Evolutionary conservation across 2,329 filamentous ascomycete genomes (phyloP).

Genomic region (Penicillium sp.): DNA sequence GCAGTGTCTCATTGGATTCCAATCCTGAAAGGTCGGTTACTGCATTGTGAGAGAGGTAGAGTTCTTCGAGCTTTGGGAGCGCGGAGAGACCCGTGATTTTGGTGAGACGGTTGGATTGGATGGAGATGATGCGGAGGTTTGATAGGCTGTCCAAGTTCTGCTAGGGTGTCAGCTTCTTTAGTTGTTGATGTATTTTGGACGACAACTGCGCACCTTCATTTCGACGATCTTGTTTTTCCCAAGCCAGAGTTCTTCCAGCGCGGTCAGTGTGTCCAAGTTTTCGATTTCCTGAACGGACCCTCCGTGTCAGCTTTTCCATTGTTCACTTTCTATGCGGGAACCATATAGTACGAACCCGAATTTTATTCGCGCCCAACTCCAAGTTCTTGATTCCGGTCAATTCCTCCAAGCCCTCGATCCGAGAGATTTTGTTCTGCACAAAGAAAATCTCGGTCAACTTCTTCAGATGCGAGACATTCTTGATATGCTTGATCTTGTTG

Average conservation of each 20-base stretch:
- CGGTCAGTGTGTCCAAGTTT: slow-evolving; percentile 73
- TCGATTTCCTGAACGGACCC: slow-evolving; percentile 62
- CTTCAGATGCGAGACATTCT: slow-evolving; percentile 73
- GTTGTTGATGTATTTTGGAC: background rate
- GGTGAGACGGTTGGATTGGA: slow-evolving; percentile 91
- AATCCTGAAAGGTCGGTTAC: slow-evolving; percentile 74
- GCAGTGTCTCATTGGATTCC: slow-evolving; percentile 63
- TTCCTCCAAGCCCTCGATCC: slow-evolving; percentile 78
- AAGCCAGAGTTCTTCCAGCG: slow-evolving; percentile 85
- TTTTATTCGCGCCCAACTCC: slow-evolving; percentile 88
- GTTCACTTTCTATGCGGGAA: background rate
- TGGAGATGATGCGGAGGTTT: slow-evolving; percentile 82
- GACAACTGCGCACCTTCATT: slow-evolving; percentile 54
- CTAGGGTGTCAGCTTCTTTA: slow-evolving; percentile 6
- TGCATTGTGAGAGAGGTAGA: slow-evolving; percentile 96
- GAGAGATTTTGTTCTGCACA: slow-evolving; percentile 89
- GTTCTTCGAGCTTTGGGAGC: slow-evolving; percentile 76
- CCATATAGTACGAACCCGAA: slow-evolving; percentile 53
- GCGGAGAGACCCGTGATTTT: slow-evolving; percentile 72
- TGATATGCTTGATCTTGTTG: slow-evolving; percentile 99
- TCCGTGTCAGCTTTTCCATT: slow-evolving; percentile 4
- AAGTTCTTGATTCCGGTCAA: slow-evolving; percentile 74
- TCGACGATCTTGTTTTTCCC: slow-evolving; percentile 95
- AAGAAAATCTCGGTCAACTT: slow-evolving; percentile 83
- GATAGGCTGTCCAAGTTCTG: slow-evolving; percentile 68